Evolutionary conservation across 306 rosid species (phyloP), one percentile per base, ranked within the genome.

Genomic region (Cicer judaicum): DNA sequence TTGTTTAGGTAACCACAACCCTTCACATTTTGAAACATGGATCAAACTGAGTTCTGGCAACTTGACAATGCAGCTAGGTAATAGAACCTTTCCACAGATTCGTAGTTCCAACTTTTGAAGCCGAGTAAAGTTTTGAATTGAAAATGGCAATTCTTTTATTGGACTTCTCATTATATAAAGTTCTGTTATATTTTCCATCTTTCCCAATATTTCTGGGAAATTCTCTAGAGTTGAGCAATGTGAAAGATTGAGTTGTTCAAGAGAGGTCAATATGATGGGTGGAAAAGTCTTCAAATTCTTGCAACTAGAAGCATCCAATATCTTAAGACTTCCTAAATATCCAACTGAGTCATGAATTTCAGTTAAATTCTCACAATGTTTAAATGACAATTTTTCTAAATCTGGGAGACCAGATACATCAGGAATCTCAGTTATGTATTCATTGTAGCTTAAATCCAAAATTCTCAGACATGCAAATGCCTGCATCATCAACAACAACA

Each of bases 111-210:
- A n/a, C 14, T 68, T 34, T 29, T 1, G 29, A 68, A 68, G 61
- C 47, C 36, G 34, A 4, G 34, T 29, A n/a, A 68, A 29, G 47
- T 38, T 1, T 21, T 9, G n/a, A 55, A 76, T 8, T 43, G 68
- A 67, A 55, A 1, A 61, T 5, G 71, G 72, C 14, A 61, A 21
- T 43, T 70, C 55, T 10, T 66, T 14, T 1, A 70, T 12, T 2
- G 53, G 18, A 5, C 62, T 64, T 4, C 0, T 38, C 53, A 21
- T 24, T 1, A 39, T 55, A 19, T 19, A 6, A 55, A 55, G 38
- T 10, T 55, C 62, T 19, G 43, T 48, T 49, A 70, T 1, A 5
- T 50, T 39, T 60, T 78, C 56, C 65, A 78, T 78, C 34, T 64
- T 64, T 0, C 50, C 69, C 19, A 64, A 16, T 40, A 64, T 64